Evolutionary conservation across 2,329 filamentous ascomycete species (phyloP).

Genomic region (Harringtonia aguacate): DNA sequence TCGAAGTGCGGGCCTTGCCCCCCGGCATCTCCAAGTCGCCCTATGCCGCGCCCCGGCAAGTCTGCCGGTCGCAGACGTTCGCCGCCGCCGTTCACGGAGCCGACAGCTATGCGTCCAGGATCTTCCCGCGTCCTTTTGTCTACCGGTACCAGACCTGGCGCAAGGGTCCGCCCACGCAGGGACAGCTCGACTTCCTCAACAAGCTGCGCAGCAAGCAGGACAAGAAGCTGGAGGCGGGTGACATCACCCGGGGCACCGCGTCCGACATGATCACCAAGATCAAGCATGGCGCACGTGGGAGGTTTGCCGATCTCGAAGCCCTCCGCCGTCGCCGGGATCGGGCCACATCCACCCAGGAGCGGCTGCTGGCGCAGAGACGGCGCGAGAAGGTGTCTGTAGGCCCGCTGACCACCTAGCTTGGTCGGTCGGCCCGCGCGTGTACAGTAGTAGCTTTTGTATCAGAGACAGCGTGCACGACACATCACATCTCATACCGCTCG

Average conservation of each 20-base stretch:
- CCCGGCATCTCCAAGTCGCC: slow-evolving; percentile 36
- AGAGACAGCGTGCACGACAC: too few species aligned
- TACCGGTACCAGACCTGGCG: slow-evolving; percentile 60
- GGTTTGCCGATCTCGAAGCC: slow-evolving; percentile 42
- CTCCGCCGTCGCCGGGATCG: slow-evolving; percentile 39
- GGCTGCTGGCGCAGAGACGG: slow-evolving; percentile 25
- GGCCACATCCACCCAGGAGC: slow-evolving; percentile 24
- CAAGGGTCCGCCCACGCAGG: slow-evolving; percentile 47
- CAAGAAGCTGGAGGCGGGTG: slow-evolving; percentile 40
- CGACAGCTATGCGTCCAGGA: slow-evolving; percentile 64
- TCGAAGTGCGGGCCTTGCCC: slow-evolving; percentile 38
- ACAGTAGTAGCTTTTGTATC: too few species aligned
- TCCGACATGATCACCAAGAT: slow-evolving; percentile 88
- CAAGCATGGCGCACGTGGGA: slow-evolving; percentile 66
- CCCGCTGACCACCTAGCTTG: slow-evolving; percentile 20
- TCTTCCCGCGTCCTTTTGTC: slow-evolving; percentile 60
- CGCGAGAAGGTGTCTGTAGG: slow-evolving; percentile 47
- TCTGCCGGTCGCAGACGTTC: slow-evolving; percentile 58
- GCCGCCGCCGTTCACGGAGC: slow-evolving; percentile 70
- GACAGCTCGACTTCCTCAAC: slow-evolving; percentile 61
- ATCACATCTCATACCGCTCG: too few species aligned
- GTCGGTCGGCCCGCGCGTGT: too few species aligned
- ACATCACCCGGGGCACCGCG: slow-evolving; percentile 70
- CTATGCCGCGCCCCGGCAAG: slow-evolving; percentile 56
- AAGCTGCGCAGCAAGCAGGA: slow-evolving; percentile 41